Percentiles rank a stretch among this genome's conserved stretches.
phyloP scores from a whole-genome alignment of 176 grass and related monocot genomes.

The Bonia amplexicaulis region DNA sequence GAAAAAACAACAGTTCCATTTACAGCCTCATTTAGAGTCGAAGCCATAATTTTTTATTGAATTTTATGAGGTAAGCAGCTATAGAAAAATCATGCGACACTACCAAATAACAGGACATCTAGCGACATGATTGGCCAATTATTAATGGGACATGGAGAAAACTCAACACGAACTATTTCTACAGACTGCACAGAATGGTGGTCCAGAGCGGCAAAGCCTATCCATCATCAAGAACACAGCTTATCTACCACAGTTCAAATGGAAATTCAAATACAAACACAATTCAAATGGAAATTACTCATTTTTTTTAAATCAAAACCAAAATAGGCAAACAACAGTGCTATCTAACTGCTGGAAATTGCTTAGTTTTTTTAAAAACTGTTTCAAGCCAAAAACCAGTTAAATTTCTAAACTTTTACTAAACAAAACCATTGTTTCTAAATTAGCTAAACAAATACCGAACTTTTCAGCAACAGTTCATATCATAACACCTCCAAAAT shows the following conservation, averaged over 20 bases:
- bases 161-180: conserved; percentile 12
- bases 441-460: neutral
- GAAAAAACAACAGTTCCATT: neutral
- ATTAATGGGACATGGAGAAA: conserved; percentile 2
- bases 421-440: neutral
- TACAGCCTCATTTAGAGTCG: neutral
- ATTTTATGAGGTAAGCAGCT: conserved; percentile 19
- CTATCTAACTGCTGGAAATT: neutral
- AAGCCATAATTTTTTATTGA: neutral
- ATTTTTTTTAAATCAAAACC: neutral
- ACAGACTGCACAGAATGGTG: neutral
- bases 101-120: neutral
- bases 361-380: neutral
- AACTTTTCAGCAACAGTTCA: neutral
- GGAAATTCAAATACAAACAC: too few species aligned
- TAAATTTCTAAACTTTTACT: neutral
- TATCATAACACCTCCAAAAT: neutral
- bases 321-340: neutral
- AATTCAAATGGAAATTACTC: neutral
- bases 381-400: conserved; percentile 1
- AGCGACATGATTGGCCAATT: conserved; percentile 21
- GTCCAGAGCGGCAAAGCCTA: neutral
- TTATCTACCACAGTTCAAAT: neutral
- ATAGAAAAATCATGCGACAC: neutral
- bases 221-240: neutral